Base-by-base conservation (phyloP, 1,139 yeast species). In the Geotrichum citri-aurantii region DNA sequence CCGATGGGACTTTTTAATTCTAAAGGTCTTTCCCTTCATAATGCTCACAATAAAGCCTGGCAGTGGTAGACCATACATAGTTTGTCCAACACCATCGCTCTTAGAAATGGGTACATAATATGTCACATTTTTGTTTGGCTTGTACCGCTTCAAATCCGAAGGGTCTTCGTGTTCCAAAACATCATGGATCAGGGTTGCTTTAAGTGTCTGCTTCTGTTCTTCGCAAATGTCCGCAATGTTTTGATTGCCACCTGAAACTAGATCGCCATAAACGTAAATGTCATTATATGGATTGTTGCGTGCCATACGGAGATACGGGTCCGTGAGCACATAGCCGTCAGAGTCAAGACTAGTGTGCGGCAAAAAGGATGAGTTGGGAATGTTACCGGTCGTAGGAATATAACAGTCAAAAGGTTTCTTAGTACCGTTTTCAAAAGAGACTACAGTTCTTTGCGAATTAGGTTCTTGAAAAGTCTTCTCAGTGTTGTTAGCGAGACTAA, bases 61-160 rank as follows among this genome's bases (percentile, higher is more conserved):
- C 7, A 56, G 23, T 10, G 48, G 42, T 6, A 56, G 17, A 17
- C 59, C 59, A 37, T 48, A 44, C 48, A 56, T 21, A 10, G 53
- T 49, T 17, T 52, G 55, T 3, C 59, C 59, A 23, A 56, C 52
- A 11, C 59, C 59, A 24, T 53, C 59, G 8, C 33, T 23, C 40
- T 56, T 56, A 14, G 59, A 56, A 21, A 56, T 52, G 10, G 59
- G 51, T 4, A 56, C 59, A 11, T 48, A 27, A 27, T 48, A 52
- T 2, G 50, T 24, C 17, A 44, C 48, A 24, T 44, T 37, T 19
- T 47, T 48, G 21, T 42, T 48, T 12, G 46, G 27, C 19, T 23
- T 24, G 48, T 52, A 56, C 49, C 48, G 27, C 11, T 24, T 51
- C 14, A 56, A 29, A 7, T 47, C 48, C 7, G 33, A 14, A 19